Evolutionary conservation across 2,329 filamentous ascomycete genomes (phyloP).

Genomic region (Sarocladiaceae sp.): DNA sequence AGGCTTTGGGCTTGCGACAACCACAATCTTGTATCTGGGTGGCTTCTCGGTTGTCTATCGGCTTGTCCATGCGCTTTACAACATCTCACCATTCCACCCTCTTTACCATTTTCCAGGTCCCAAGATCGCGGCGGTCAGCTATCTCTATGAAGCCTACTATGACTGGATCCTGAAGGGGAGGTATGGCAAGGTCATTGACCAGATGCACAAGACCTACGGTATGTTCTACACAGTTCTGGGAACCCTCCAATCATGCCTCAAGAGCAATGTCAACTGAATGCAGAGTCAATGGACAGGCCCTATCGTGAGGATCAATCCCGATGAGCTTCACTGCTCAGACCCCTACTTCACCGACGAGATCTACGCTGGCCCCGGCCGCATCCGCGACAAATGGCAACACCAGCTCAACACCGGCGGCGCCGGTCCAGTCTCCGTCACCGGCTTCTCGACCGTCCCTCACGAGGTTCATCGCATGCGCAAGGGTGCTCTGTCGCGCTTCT

Average conservation of each 20-base stretch:
- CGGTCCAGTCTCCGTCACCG: conserved; percentile 16
- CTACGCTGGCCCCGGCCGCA: conserved; percentile 22
- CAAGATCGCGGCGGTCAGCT: conserved; percentile 27
- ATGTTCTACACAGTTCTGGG: not conserved
- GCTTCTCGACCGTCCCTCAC: conserved; percentile 21
- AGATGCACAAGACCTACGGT: conserved; percentile 33
- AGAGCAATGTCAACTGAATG: not conserved
- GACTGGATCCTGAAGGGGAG: conserved; percentile 28
- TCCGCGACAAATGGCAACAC: conserved; percentile 21
- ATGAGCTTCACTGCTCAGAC: conserved; percentile 33
- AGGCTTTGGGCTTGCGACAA: no score
- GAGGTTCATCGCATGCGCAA: conserved; percentile 27
- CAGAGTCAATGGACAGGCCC: conserved; percentile 19
- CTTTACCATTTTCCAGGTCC: conserved; percentile 31
- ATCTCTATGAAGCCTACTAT: conserved; percentile 31
- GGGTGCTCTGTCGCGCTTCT: conserved; percentile 25
- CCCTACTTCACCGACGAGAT: conserved; percentile 30
- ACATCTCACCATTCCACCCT: conserved; percentile 33
- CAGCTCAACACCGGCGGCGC: conserved; percentile 17
- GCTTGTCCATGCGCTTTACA: conserved; percentile 23
- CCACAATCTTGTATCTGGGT: conserved; percentile 13
- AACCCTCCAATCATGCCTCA: not conserved
- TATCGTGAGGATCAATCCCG: conserved; percentile 31
- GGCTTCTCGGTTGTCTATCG: conserved; percentile 24
- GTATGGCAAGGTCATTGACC: conserved; percentile 26